These are phyloP conservation scores for Musa balbisiana DNA, from an alignment of 202 grass and related monocot species.

Conservation along the genomic window DNA sequence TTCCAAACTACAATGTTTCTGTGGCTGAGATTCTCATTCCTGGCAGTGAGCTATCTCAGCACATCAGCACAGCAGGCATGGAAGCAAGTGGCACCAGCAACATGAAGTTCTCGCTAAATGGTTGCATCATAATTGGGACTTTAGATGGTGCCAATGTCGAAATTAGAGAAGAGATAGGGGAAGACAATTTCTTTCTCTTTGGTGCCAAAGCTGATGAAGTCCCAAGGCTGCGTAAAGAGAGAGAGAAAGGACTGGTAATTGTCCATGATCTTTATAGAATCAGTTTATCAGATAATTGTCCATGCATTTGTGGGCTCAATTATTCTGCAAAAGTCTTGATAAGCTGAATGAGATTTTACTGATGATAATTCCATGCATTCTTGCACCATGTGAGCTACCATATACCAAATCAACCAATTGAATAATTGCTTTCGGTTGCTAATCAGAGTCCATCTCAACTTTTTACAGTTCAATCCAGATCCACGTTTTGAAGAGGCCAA, in stretches of 20 bases:
- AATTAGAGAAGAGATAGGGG: constrained; percentile 93
- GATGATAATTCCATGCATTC: neutral
- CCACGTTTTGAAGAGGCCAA: constrained; percentile 91
- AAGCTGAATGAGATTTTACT: constrained; percentile 10
- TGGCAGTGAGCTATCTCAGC: constrained; percentile 89
- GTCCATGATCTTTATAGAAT: neutral
- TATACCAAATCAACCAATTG: neutral
- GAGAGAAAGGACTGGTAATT: constrained; percentile 75
- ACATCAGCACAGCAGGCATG: constrained; percentile 99
- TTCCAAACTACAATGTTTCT: constrained; percentile 98
- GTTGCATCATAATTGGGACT: constrained; percentile 90
- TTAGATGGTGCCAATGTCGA: constrained; percentile 98
- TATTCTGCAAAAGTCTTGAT: neutral
- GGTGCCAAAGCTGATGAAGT: constrained; percentile 89
- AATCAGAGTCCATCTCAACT: constrained; percentile 12
- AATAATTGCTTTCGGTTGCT: neutral
- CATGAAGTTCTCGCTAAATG: constrained; percentile 98
- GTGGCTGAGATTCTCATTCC: constrained; percentile 96
- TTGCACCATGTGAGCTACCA: neutral
- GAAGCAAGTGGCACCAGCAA: constrained; percentile 99
- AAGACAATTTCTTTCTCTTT: constrained; percentile 96
- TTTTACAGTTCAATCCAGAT: constrained; percentile 79
- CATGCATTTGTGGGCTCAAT: neutral
- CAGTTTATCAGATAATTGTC: neutral
- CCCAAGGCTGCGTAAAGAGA: constrained; percentile 75